Evolutionary conservation across 768 basidiomycete genomes (phyloP).

Genomic region (Leccinum longicurvipes): DNA sequence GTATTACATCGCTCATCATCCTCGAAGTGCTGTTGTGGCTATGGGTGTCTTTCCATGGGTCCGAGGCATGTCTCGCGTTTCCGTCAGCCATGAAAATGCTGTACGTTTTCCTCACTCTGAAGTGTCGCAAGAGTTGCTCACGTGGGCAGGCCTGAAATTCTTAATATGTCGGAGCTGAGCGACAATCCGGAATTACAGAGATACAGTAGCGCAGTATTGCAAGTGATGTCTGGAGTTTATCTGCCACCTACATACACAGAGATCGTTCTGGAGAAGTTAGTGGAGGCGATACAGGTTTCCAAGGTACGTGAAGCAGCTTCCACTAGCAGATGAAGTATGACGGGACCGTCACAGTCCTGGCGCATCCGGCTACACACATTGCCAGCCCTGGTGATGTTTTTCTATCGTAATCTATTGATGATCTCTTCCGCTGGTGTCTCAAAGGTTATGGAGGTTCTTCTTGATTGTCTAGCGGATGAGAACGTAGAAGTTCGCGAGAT

Average conservation of each 20-base stretch:
- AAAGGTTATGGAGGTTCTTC: conserved; percentile 76
- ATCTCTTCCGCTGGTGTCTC: conserved; percentile 65
- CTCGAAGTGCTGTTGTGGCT: conserved; percentile 73
- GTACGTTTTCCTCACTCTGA: conserved; percentile 42
- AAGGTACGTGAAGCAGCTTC: conserved; percentile 43
- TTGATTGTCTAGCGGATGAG: conserved; percentile 83
- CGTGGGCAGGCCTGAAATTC: conserved; percentile 69
- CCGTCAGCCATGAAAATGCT: conserved; percentile 75
- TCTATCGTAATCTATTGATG: conserved; percentile 83
- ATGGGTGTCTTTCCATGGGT: conserved; percentile 71
- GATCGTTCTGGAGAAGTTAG: conserved; percentile 57
- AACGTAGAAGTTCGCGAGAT: conserved; percentile 93
- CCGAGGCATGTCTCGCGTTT: conserved; percentile 71
- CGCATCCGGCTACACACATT: conserved; percentile 83
- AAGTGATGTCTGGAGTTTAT: conserved; percentile 79
- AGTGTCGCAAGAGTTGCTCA: conserved; percentile 1
- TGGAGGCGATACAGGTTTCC: conserved; percentile 73
- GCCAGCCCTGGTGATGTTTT: conserved; percentile 86
- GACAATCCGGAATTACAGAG: conserved; percentile 80
- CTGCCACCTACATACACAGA: conserved; percentile 65
- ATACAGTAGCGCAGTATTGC: conserved; percentile 76
- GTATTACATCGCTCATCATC: conserved; percentile 15
- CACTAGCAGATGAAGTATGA: conserved; percentile 10
- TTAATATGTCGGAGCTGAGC: conserved; percentile 87
- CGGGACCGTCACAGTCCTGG: conserved; percentile 63